Percentiles rank a stretch among this genome's conserved stretches.
These are phyloP conservation scores for Teunomyces lycoperdinae DNA, from an alignment of 805 yeast genomes.

Conservation along the genomic window DNA sequence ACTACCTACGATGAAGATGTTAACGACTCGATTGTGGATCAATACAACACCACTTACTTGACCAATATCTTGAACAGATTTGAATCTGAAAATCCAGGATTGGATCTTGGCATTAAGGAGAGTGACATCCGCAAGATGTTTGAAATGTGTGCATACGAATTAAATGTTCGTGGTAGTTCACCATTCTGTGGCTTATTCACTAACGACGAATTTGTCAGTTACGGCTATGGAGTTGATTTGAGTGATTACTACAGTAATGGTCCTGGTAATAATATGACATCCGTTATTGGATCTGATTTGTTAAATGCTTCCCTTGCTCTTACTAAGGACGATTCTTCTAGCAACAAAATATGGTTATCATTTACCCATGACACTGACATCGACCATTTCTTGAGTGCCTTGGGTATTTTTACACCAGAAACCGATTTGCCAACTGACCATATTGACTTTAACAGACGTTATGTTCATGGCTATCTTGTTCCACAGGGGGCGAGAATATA, in stretches of 20 bases:
- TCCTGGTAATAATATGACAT: constrained; percentile 57
- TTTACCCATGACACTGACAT: constrained; percentile 76
- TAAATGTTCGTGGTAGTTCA: constrained; percentile 66
- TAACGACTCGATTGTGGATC: constrained; percentile 13
- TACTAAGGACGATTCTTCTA: constrained; percentile 40
- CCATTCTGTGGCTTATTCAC: constrained; percentile 68
- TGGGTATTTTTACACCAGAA: constrained; percentile 52
- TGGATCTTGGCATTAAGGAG: constrained; percentile 41
- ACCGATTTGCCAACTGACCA: constrained; percentile 43
- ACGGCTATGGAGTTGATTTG: constrained; percentile 60
- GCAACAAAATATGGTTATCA: constrained; percentile 59
- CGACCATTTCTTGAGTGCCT: constrained; percentile 57
- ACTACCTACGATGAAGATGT: constrained; percentile 12
- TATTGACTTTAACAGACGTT: constrained; percentile 47
- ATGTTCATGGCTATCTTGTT: constrained; percentile 37
- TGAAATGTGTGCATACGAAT: constrained; percentile 70
- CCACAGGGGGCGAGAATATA: constrained; percentile 42
- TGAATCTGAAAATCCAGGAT: constrained; percentile 51
- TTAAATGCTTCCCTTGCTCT: constrained; percentile 49
- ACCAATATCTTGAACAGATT: constrained; percentile 56
- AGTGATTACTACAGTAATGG: constrained; percentile 60
- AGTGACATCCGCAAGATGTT: constrained; percentile 53
- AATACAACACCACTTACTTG: constrained; percentile 44
- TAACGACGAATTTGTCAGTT: constrained; percentile 60
- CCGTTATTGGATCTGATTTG: constrained; percentile 58